Percentiles rank a stretch among this genome's conserved stretches.
Conservation (phyloP, 305 asterid species). For the Fraxinus baroniana region DNA sequence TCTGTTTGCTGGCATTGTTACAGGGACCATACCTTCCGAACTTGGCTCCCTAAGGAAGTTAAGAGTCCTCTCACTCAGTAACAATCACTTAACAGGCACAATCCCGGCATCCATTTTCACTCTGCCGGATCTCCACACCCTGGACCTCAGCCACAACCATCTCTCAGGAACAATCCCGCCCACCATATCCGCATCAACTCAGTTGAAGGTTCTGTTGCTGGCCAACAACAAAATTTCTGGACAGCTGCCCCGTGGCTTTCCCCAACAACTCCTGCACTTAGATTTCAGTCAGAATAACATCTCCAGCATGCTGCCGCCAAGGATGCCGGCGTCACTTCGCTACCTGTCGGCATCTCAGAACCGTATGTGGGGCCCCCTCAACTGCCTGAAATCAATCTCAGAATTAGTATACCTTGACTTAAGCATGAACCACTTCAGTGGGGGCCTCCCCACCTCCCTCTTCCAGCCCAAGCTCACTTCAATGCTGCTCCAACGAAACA, state of each 20-base stretch:
- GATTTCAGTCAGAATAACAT: constrained; percentile 54
- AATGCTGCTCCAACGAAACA: constrained; percentile 81
- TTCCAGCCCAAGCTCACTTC: constrained; percentile 52
- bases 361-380: constrained; percentile 60
- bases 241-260: constrained; percentile 34
- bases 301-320: constrained; percentile 42
- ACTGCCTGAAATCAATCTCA: constrained; percentile 36
- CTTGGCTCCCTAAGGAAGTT: constrained; percentile 47
- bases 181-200: constrained; percentile 8
- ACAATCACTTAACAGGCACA: constrained; percentile 60
- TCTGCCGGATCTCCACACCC: constrained; percentile 60
- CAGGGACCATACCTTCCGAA: constrained; percentile 62
- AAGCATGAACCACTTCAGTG: constrained; percentile 65
- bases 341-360: constrained; percentile 56
- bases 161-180: constrained; percentile 51
- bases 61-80: constrained; percentile 54
- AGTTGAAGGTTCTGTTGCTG: constrained; percentile 45
- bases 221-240: constrained; percentile 51
- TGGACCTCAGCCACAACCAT: constrained; percentile 68
- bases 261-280: constrained; percentile 50
- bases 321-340: constrained; percentile 55
- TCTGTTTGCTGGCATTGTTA: constrained; percentile 71
- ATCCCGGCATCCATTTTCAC: constrained; percentile 43
- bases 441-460: constrained; percentile 58
- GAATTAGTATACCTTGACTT: constrained; percentile 62